phyloP scores from a whole-genome alignment of 1,139 yeast genomes.

The Zygosaccharomyces sapae region DNA sequence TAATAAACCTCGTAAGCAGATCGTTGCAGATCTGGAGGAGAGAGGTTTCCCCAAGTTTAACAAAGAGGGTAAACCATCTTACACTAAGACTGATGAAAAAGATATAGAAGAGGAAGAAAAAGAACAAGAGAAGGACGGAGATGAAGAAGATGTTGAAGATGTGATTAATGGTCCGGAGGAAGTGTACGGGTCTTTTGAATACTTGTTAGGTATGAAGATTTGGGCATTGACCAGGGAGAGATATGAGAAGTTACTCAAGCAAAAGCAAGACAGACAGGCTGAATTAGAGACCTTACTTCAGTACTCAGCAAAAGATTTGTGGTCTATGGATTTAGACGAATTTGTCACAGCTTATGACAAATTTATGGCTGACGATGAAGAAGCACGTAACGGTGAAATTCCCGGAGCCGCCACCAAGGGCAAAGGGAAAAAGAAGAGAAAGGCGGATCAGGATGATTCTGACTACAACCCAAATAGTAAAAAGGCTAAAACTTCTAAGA shows the following conservation, averaged over 20 bases:
- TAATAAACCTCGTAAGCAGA: conserved; percentile 64
- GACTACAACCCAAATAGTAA: conserved; percentile 35
- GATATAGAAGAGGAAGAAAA: conserved; percentile 31
- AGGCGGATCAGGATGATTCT: conserved; percentile 27
- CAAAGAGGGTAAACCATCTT: conserved; percentile 59
- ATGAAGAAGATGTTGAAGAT: conserved; percentile 37
- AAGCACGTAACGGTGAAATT: conserved; percentile 37
- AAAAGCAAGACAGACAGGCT: conserved; percentile 65
- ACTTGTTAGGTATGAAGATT: conserved; percentile 80
- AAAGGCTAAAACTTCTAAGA: conserved; percentile 23
- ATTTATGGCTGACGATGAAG: conserved; percentile 55
- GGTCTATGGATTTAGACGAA: conserved; percentile 77
- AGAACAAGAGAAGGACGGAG: conserved; percentile 32
- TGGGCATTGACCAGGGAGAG: conserved; percentile 92
- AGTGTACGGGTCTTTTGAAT: conserved; percentile 60
- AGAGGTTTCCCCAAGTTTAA: conserved; percentile 74
- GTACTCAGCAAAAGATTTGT: conserved; percentile 78
- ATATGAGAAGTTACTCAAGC: conserved; percentile 71
- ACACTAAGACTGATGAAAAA: conserved; percentile 39
- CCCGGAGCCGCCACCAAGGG: conserved; percentile 28
- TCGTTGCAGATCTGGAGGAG: conserved; percentile 59
- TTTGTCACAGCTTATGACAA: conserved; percentile 64
- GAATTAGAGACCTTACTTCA: conserved; percentile 66
- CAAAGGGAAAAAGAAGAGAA: conserved; percentile 34
- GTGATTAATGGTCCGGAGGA: conserved; percentile 37